phyloP scores from a whole-genome alignment of 2,329 filamentous ascomycete species.

The Microsporum canis region DNA sequence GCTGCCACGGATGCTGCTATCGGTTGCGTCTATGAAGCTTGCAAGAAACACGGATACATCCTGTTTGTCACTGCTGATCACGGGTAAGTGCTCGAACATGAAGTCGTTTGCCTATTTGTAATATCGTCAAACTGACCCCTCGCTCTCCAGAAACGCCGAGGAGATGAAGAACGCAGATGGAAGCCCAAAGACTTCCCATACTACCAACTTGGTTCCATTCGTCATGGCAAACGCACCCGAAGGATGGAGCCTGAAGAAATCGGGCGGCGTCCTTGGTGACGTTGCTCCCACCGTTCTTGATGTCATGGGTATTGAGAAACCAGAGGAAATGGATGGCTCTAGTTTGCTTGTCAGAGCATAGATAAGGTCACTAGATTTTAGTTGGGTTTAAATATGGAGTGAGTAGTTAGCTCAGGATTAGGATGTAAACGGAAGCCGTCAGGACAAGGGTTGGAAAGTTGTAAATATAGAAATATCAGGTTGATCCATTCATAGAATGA shows the following conservation, averaged over 20 bases:
- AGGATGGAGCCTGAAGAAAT: slow-evolving; percentile 75
- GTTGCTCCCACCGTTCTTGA: slow-evolving; percentile 90
- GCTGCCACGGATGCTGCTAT: slow-evolving; percentile 88
- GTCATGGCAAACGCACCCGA: slow-evolving; percentile 94
- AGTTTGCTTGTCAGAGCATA: slow-evolving; percentile 65
- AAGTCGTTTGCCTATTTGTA: background rate
- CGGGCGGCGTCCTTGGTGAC: slow-evolving; percentile 84
- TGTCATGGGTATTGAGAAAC: slow-evolving; percentile 81
- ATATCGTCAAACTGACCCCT: background rate
- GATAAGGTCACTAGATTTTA: slow-evolving; percentile 12
- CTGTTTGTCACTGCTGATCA: slow-evolving; percentile 96
- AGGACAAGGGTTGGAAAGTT: background rate
- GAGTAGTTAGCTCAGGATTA: background rate
- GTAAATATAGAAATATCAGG: background rate
- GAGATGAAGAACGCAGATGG: slow-evolving; percentile 97
- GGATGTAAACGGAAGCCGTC: background rate
- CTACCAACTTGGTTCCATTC: slow-evolving; percentile 94
- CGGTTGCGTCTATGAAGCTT: slow-evolving; percentile 79
- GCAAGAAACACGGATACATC: slow-evolving; percentile 84
- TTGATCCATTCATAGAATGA: slow-evolving; percentile 1
- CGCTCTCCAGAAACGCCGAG: slow-evolving; percentile 65
- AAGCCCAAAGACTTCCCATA: slow-evolving; percentile 96
- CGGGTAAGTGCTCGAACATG: slow-evolving; percentile 44
- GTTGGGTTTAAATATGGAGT: background rate
- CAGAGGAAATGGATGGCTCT: slow-evolving; percentile 80